Evolutionary conservation across 2,329 filamentous ascomycete species (phyloP), one percentile per base, ranked within the genome.

Genomic region (Colletotrichum navitas): DNA sequence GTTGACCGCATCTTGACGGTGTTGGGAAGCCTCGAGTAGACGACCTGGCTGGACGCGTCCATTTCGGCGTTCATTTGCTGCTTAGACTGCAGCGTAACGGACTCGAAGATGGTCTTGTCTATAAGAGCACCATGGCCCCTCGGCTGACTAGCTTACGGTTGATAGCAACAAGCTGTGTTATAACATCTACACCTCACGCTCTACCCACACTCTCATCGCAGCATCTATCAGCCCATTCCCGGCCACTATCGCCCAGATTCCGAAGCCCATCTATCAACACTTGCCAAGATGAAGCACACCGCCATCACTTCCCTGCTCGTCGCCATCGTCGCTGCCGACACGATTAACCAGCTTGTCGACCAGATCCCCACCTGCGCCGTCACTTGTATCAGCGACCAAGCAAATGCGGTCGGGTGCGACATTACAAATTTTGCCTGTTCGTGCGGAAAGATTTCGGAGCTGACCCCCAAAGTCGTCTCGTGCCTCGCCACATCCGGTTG

Each of bases 321-420:
- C 65, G 64, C 73, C 55, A 74, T 68, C 41, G 72, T 75, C 63
- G 77, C 78, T 39, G 66, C 79, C 49, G 74, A 69, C 66, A 68
- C 68, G 52, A 34, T 78, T 63, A 67, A 74, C 68, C 67, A 79
- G 14, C 72, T 81, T 59, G 70, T 78, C 67, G 49, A 73, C 14
- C 59, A 78, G 64, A 79, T 85, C 14, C 84, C 83, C 26, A 51
- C 74, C 7, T 85, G 84, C 75, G 80, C 83, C 16, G 74, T 79
- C 73, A 58, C 74, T 4, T 85, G 84, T 74, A 76, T 85, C 68
- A 73, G 77, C 47, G 63, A 74, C 8, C 80, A 77, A 14, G 78
- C 80, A 26, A 73, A 73, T 24, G 49, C 75, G 54, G 76, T 81
- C 47, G 78, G 79, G 69, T 85, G 83, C 77, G 67, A 56, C 2